Percentiles rank a stretch among this genome's conserved stretches.
Conservation (phyloP, 2,329 filamentous ascomycete genomes). For the Aspergillus vadensis region DNA sequence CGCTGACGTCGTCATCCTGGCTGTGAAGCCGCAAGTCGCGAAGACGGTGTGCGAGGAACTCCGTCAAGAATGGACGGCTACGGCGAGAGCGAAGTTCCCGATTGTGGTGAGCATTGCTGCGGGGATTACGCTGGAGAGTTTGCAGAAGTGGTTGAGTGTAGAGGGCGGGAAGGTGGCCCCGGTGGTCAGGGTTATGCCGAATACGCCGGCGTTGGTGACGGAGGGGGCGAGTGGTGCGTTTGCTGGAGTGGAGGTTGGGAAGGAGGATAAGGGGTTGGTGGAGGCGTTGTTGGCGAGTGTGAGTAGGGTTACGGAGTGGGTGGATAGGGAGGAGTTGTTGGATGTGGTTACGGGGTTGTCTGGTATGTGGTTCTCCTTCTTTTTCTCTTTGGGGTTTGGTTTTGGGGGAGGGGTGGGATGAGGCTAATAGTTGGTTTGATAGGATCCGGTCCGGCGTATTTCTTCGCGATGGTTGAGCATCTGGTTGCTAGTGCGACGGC, state of each 20-base stretch:
- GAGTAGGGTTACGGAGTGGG: conserved; percentile 39
- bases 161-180: conserved; percentile 28
- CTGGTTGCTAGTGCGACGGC: conserved; percentile 36
- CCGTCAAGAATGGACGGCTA: conserved; percentile 26
- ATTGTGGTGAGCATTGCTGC: conserved; percentile 39
- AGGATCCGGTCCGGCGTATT: conserved; percentile 42
- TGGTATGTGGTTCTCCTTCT: conserved; percentile 25
- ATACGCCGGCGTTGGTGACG: conserved; percentile 36
- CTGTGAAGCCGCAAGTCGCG: conserved; percentile 39
- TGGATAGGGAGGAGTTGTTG: conserved; percentile 35
- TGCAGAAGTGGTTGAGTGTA: conserved; percentile 33
- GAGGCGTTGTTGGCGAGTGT: conserved; percentile 32
- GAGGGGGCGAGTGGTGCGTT: conserved; percentile 37
- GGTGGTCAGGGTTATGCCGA: conserved; percentile 40
- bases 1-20: conserved; percentile 36
- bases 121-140: conserved; percentile 35
- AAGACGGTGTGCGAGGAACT: conserved; percentile 38
- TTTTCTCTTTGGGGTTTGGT: too few species aligned
- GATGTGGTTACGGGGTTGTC: conserved; percentile 42
- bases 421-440: not conserved
- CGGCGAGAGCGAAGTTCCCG: conserved; percentile 24
- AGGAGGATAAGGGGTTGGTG: conserved; percentile 35
- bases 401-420: not conserved
- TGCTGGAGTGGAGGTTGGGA: conserved; percentile 29
- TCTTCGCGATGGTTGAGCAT: conserved; percentile 42